Evolutionary conservation across 768 basidiomycete species (phyloP).

Genomic region (Agrocybe pediades): DNA sequence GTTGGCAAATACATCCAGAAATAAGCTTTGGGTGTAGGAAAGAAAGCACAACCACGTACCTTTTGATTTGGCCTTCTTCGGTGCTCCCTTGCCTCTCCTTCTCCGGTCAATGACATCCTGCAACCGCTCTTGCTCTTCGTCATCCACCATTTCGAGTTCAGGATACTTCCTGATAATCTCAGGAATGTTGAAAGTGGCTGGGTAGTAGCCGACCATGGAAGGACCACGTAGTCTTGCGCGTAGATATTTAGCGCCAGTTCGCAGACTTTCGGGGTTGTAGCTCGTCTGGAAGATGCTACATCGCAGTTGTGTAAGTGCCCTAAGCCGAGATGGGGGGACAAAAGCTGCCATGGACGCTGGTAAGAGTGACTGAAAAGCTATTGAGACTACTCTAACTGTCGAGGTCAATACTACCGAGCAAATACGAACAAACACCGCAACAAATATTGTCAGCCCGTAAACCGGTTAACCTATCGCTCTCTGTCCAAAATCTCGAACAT

Average conservation of each 20-base stretch:
- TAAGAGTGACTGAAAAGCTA: neutral
- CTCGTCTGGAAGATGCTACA: conserved; percentile 83
- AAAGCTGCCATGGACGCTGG: conserved; percentile 29
- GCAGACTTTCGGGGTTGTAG: conserved; percentile 79
- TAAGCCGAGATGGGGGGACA: conserved; percentile 10
- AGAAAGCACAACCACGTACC: conserved; percentile 40
- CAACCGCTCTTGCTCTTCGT: conserved; percentile 66
- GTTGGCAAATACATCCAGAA: neutral
- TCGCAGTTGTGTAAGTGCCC: conserved; percentile 60
- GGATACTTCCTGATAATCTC: conserved; percentile 52
- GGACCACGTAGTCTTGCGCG: conserved; percentile 81
- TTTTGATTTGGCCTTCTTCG: conserved; percentile 74
- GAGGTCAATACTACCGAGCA: too few species aligned
- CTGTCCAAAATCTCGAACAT: too few species aligned
- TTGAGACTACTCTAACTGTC: too few species aligned
- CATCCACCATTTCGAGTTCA: conserved; percentile 61
- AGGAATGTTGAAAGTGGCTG: conserved; percentile 56
- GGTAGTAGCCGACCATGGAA: conserved; percentile 86
- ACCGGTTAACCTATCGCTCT: too few species aligned
- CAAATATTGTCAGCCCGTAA: too few species aligned
- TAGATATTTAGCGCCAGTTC: conserved; percentile 93
- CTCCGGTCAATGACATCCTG: conserved; percentile 69
- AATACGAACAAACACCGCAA: too few species aligned
- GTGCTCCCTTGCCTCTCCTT: conserved; percentile 80
- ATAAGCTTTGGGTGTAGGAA: neutral